phyloP scores from a whole-genome alignment of 2,329 filamentous ascomycete species.

The Fusarium austroafricanum region DNA sequence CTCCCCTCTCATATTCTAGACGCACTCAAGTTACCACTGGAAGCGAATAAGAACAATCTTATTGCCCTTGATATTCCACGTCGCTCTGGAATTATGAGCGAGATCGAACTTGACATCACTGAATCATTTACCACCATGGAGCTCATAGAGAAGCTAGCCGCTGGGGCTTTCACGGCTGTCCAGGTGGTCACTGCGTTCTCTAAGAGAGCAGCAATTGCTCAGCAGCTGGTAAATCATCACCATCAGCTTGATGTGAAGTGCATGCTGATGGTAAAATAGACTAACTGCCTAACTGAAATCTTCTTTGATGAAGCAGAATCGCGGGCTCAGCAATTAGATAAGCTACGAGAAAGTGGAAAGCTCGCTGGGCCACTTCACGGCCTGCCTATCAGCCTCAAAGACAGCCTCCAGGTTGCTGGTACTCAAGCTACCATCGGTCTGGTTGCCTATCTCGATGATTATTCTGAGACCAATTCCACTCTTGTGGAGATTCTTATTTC shows the following conservation, averaged over 20 bases:
- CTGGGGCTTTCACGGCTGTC: conserved; percentile 48
- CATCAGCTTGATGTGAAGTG: neutral
- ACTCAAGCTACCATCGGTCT: conserved; percentile 19
- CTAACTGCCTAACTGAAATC: conserved; percentile 57
- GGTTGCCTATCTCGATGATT: conserved; percentile 11
- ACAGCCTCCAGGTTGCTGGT: conserved; percentile 11
- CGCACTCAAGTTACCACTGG: conserved; percentile 3
- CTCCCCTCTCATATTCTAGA: conserved; percentile 9
- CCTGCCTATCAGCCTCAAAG: conserved; percentile 27
- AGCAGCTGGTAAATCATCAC: conserved; percentile 47
- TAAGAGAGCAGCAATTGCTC: conserved; percentile 46
- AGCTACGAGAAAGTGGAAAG: conserved; percentile 14
- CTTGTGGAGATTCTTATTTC: conserved; percentile 16
- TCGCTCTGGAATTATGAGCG: conserved; percentile 53
- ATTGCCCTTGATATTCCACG: conserved; percentile 26
- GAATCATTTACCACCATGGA: conserved; percentile 53
- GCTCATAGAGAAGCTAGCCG: conserved; percentile 52
- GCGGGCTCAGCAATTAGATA: conserved; percentile 2
- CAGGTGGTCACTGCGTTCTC: conserved; percentile 52
- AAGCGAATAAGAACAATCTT: conserved; percentile 25
- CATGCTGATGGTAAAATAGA: neutral
- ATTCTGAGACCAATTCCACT: neutral
- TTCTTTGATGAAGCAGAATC: conserved; percentile 39
- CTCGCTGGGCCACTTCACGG: conserved; percentile 35
- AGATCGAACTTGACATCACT: conserved; percentile 58